Evolutionary conservation across 163 green algal species (phyloP), one percentile per base, ranked within the genome.

Genomic region (Scenedesmus sp.): DNA sequence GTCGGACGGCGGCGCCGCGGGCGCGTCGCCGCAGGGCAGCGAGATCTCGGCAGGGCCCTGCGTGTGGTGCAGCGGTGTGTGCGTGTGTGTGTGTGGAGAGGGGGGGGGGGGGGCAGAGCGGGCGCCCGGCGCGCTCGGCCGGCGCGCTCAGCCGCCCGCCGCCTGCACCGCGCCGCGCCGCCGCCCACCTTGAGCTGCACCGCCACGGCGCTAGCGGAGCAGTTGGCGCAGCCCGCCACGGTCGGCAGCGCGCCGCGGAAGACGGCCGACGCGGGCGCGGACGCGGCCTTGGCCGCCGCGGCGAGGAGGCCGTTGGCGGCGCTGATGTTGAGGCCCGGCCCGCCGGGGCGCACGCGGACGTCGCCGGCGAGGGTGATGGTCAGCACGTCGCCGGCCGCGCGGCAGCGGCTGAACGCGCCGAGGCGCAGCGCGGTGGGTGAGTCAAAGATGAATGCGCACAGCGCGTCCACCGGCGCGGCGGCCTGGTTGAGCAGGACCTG

Each of bases 381-480:
- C 2, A 76, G 67, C 13, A 7, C 51, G 33, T 39, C 56, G 48
- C 67, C 67, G 9, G 22, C 5, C 6, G 67, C 36, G 15, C 33
- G 51, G 67, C 67, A 76, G 3, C 3, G 28, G 18, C 50, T 53
- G 28, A 24, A 36, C 14, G 34, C 5, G 9, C 67, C 67, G 17
- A 76, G 15, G 20, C 51, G 33, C 31, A 26, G 5, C 2, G 48
- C 24, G 20, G 67, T 76, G 56, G 26, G 14, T 18, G 14, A 2
- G 67, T 76, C 67, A 64, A 66, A 76, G 51, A 76, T 76, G 67
- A 65, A 44, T 3, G 18, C n/a, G 20, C 67, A 76, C 50, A 64
- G 51, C 18, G 51, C 18, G 9, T 64, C 29, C 5, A 76, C 28
- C 13, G 67, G 50, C 4, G 67, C 67, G 1, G 67, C 67, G 13